phyloP scores from a whole-genome alignment of 164 flowering plant species.

The Saururus chinensis region DNA sequence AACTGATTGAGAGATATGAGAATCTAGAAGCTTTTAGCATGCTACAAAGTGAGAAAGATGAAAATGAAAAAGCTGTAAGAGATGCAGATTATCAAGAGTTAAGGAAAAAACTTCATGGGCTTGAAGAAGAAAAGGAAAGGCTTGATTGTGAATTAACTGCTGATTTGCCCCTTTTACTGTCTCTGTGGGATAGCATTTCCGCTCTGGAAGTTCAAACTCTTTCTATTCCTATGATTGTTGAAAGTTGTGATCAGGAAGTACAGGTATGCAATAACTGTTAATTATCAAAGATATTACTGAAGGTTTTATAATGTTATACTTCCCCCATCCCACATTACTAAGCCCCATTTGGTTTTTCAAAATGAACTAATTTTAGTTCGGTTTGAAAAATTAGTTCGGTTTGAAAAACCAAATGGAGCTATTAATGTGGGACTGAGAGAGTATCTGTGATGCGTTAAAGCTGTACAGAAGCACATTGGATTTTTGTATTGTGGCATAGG shows the following conservation, averaged over 20 bases:
- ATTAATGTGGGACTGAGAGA: too few relatives aligned
- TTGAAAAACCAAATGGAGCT: too few relatives aligned
- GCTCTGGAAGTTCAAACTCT: slow-evolving; percentile 50
- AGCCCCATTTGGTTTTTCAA: too few relatives aligned
- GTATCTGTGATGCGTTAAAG: too few relatives aligned
- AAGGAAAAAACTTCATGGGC: slow-evolving; percentile 29
- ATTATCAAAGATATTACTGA: background rate
- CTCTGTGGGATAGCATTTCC: slow-evolving; percentile 39
- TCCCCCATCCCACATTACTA: too few relatives aligned
- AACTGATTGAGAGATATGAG: slow-evolving; percentile 44
- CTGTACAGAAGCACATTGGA: too few relatives aligned
- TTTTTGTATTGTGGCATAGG: too few relatives aligned
- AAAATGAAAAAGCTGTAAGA: slow-evolving; percentile 25
- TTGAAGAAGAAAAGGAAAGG: slow-evolving; percentile 52
- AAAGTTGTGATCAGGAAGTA: slow-evolving; percentile 5
- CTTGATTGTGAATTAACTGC: slow-evolving; percentile 43
- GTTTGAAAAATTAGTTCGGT: too few relatives aligned
- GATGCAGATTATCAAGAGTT: slow-evolving; percentile 34
- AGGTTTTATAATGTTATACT: background rate
- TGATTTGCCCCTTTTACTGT: slow-evolving; percentile 38
- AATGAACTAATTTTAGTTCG: too few relatives aligned
- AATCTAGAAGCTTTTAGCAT: slow-evolving; percentile 23
- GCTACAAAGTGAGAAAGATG: slow-evolving; percentile 1
- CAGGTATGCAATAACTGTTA: slow-evolving; percentile 20
- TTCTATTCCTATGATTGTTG: slow-evolving; percentile 18